phyloP scores from a whole-genome alignment of 2,329 filamentous ascomycete genomes.

The Cladosporium phlei region DNA sequence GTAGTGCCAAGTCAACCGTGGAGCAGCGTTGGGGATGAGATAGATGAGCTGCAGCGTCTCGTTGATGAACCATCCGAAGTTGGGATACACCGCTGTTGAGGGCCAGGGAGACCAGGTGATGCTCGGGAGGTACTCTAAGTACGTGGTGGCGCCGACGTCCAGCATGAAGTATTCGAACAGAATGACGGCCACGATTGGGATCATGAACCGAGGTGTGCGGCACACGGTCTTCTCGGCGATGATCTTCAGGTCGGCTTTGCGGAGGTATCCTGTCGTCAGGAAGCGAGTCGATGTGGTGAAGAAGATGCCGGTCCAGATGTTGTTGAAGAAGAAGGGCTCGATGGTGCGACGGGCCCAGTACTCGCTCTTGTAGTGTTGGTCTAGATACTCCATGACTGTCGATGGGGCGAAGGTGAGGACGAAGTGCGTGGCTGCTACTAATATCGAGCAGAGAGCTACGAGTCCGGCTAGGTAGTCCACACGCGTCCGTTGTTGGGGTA shows the following conservation, averaged over 20 bases:
- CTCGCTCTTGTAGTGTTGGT: conserved; percentile 37
- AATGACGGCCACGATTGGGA: conserved; percentile 40
- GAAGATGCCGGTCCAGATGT: conserved; percentile 46
- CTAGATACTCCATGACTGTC: conserved; percentile 35
- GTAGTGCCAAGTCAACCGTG: conserved; percentile 45
- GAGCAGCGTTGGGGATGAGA: conserved; percentile 45
- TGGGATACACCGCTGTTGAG: conserved; percentile 36
- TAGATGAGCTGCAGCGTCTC: conserved; percentile 44
- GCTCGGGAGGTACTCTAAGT: conserved; percentile 42
- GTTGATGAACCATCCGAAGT: conserved; percentile 41
- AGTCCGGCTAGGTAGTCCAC: conserved; percentile 46
- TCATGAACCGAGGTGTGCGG: conserved; percentile 42
- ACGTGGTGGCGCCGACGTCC: conserved; percentile 40
- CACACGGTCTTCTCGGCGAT: conserved; percentile 43
- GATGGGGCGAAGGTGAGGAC: conserved; percentile 40
- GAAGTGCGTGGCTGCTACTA: conserved; percentile 44
- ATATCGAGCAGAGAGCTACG: conserved; percentile 42
- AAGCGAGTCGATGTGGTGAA: conserved; percentile 47
- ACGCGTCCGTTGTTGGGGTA: conserved; percentile 25
- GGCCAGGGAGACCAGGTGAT: conserved; percentile 48
- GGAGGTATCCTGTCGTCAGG: conserved; percentile 38
- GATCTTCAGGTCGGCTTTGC: conserved; percentile 38
- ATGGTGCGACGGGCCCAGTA: conserved; percentile 41
- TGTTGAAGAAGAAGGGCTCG: conserved; percentile 43
- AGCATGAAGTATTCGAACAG: conserved; percentile 46